Base-by-base conservation (phyloP, 2,329 filamentous ascomycete species). In the Colletotrichum orbiculare region DNA sequence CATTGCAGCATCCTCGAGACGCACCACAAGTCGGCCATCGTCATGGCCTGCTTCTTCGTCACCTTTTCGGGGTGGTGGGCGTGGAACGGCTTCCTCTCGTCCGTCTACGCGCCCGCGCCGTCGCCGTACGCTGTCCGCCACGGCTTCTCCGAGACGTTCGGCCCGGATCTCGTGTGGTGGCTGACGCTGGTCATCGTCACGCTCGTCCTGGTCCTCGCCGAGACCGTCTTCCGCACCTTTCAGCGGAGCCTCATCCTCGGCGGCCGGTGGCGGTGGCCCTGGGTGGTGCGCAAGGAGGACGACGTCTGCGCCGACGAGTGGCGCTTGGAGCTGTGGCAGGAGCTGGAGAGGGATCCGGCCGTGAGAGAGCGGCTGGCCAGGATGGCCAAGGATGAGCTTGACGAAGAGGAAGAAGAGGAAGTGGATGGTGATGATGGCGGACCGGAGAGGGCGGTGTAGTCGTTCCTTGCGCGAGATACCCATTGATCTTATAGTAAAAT, bases 1-100 rank as follows among this genome's bases (percentile, higher is more conserved):
- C 15, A 15, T 15, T 15, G 2, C 69, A 87, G 87, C 69, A 86
- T 91, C 66, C 82, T 96, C 57, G 92, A 96, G 77, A 91, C 91
- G 9, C 90, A 94, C 77, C 89, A 90, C 81, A 93, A 93, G 72
- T 88, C 89, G 1, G 71, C 85, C 60, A 83, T 93, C 35, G 87
- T 91, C 38, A 82, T 85, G 69, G 76, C 81, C 43, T 81, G 82
- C 41, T 87, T 91, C 74, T 74, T 86, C 69, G 72, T 89, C 69
- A 90, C 88, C 5, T 79, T 86, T 4, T 74, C 77, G 3, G 92
- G 91, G 35, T 96, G 93, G 86, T 87, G 83, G 75, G 76, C 75
- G 4, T 97, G 93, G 93, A 89, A 93, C 71, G 82, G 87, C 54
- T 89, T 96, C 72, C 86, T 96, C 10, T 85, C 88, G 1, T 77